A percentile compares a stretch with the other conserved stretches of the same genome.
Evolutionary conservation across 495 filamentous ascomycete species (phyloP).

Genomic region (Cenococcum geophilum): DNA sequence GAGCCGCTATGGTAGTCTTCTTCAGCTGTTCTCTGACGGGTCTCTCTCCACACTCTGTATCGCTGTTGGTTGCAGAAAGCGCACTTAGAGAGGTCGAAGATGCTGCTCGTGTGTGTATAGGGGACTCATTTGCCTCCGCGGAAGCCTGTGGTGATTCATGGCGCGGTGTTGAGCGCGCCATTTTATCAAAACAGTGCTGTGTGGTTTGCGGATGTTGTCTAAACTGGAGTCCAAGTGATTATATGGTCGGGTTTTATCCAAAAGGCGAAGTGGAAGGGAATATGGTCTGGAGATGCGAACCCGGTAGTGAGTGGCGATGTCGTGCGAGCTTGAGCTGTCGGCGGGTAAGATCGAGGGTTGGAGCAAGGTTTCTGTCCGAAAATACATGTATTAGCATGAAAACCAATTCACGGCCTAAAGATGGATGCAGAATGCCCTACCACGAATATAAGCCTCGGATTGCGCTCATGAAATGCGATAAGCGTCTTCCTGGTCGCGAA

Average conservation of each 20-base stretch:
- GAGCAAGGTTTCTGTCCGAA: neutral
- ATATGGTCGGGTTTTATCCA: neutral
- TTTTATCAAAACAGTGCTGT: neutral
- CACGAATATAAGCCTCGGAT: neutral
- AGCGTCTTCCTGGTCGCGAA: neutral
- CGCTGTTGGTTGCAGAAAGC: conserved; percentile 25
- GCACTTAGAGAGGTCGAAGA: conserved; percentile 2
- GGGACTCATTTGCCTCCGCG: neutral
- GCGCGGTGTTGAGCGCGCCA: conserved; percentile 15
- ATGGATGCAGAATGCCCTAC: neutral
- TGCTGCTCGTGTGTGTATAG: conserved; percentile 1
- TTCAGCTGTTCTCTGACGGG: conserved; percentile 57
- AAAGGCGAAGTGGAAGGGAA: neutral
- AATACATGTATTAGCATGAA: neutral
- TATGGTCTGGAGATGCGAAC: neutral
- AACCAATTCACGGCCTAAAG: neutral
- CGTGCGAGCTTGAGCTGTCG: conserved; percentile 1
- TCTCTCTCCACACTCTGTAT: conserved; percentile 43
- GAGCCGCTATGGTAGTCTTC: conserved; percentile 52
- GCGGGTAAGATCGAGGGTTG: neutral
- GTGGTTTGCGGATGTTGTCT: neutral
- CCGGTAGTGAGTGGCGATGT: conserved; percentile 1
- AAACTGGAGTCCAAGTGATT: neutral
- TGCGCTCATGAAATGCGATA: conserved; percentile 1
- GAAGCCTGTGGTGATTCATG: conserved; percentile 5